Evolutionary conservation across 2,329 filamentous ascomycete genomes (phyloP), one percentile per base, ranked within the genome.

Genomic region (Pseudogymnoascus sp.): DNA sequence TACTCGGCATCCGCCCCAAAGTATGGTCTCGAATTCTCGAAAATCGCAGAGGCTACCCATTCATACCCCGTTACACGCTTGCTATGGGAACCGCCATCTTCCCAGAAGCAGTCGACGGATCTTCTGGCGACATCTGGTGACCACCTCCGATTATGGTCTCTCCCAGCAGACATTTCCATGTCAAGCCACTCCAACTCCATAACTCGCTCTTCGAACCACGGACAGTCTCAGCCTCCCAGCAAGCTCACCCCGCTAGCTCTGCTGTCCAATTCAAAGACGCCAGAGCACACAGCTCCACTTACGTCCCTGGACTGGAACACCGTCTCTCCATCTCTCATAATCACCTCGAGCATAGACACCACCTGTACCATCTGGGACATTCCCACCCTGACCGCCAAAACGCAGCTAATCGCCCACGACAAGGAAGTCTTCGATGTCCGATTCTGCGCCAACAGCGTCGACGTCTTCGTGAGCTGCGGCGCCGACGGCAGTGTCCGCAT

Each of bases 331-430:
- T 97, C 93, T 74, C 81, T 99, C 62, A 99, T 99, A 73, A 99
- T 99, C 72, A 99, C 95, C 0, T 97, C 93, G 3, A 97, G 93
- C 74, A 99, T 99, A 72, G 95, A 99, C 73, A 99, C 95, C 1
- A 99, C 95, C 5, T 99, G 95, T 77, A 99, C 95, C 4, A 99
- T 99, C 68, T 99, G 95, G 95, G 95, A 99, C 74, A 99, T 99
- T 63, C 95, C 95, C 3, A 97, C 95, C 0, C 81, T 99, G 66
- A 99, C 95, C 0, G 95, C 95, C 61, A 99, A 99, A 78, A 99
- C 95, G 1, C 95, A 99, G 75, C 81, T 99, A 53, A 99, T 99
- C 76, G 95, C 95, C 19, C 95, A 99, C 75, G 95, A 99, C 78
- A 97, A 97, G 76, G 95, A 99, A 76, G 95, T 99, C 5, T 99